Evolutionary conservation across 2,329 filamentous ascomycete genomes (phyloP).

Genomic region (Coniochaeta sp.): DNA sequence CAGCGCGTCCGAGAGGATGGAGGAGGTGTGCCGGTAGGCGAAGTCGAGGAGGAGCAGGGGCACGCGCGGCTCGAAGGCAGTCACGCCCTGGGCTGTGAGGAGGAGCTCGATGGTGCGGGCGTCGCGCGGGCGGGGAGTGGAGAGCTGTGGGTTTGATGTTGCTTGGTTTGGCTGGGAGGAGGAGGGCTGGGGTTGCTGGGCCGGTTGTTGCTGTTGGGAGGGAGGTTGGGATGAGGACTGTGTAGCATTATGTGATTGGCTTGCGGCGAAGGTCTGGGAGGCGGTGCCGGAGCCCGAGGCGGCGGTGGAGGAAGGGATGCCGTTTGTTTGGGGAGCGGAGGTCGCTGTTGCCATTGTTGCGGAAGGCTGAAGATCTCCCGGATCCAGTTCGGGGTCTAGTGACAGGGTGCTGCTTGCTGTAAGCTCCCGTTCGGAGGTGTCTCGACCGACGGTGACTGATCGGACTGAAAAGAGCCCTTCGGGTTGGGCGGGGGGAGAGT

Average conservation of each 20-base stretch:
- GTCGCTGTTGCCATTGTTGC: conserved; percentile 19
- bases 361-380: background rate
- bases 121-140: conserved; percentile 62
- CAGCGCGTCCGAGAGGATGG: conserved; percentile 63
- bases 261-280: conserved; percentile 13
- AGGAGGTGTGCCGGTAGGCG: conserved; percentile 73
- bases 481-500: background rate
- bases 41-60: conserved; percentile 80
- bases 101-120: conserved; percentile 73
- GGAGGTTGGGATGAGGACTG: conserved; percentile 5
- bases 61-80: conserved; percentile 73
- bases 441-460: background rate
- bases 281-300: conserved; percentile 4
- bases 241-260: conserved; percentile 12
- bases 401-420: background rate
- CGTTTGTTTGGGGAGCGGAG: conserved; percentile 43
- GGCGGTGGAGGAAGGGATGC: conserved; percentile 33
- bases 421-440: too few relatives aligned
- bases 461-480: background rate
- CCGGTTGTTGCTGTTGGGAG: conserved; percentile 10
- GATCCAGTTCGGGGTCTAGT: background rate
- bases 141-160: conserved; percentile 16
- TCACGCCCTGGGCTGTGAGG: conserved; percentile 70
- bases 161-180: conserved; percentile 1
- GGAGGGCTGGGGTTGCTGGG: conserved; percentile 9